Conservation (phyloP, 768 basidiomycete species). For the Tulasnella sp. region DNA sequence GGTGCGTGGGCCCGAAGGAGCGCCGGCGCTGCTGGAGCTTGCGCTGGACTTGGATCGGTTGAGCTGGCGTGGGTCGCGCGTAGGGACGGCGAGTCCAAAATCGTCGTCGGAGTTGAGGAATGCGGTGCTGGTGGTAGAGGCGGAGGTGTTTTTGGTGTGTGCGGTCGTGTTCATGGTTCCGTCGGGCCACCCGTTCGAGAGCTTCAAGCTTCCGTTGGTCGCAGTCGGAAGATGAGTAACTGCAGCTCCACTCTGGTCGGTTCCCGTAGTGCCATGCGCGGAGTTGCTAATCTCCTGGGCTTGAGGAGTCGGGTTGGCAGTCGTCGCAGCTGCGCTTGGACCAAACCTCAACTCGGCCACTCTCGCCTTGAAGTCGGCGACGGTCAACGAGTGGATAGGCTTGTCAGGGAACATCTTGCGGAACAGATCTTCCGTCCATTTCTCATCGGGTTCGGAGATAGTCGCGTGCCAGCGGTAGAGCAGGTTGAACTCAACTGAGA, state of each 20-base stretch:
- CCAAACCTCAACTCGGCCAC: not conserved
- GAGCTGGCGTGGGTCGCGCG: not conserved
- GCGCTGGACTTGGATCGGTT: conserved; percentile 23
- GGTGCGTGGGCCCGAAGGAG: conserved; percentile 29
- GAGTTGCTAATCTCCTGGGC: not conserved
- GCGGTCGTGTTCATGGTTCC: not conserved
- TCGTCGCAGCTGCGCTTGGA: not conserved
- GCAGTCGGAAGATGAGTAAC: not conserved
- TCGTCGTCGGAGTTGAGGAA: not conserved
- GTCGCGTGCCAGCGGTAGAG: conserved; percentile 69
- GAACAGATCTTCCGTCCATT: conserved; percentile 54
- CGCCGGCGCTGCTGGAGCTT: not conserved
- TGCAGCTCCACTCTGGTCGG: not conserved
- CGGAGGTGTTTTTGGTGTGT: not conserved
- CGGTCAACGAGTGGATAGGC: not conserved
- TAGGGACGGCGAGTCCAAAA: not conserved
- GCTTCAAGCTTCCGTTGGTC: not conserved
- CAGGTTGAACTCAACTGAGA: conserved; percentile 77
- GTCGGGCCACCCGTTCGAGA: not conserved
- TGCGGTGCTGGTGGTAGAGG: not conserved
- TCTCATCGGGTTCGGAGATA: conserved; percentile 45
- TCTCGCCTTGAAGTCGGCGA: not conserved
- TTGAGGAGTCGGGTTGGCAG: not conserved
- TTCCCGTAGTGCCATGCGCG: not conserved
- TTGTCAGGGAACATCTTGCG: conserved; percentile 5